Percentiles rank a stretch among this genome's conserved stretches.
Conservation (phyloP, 2,329 filamentous ascomycete genomes). For the Fusarium mangiferae region DNA sequence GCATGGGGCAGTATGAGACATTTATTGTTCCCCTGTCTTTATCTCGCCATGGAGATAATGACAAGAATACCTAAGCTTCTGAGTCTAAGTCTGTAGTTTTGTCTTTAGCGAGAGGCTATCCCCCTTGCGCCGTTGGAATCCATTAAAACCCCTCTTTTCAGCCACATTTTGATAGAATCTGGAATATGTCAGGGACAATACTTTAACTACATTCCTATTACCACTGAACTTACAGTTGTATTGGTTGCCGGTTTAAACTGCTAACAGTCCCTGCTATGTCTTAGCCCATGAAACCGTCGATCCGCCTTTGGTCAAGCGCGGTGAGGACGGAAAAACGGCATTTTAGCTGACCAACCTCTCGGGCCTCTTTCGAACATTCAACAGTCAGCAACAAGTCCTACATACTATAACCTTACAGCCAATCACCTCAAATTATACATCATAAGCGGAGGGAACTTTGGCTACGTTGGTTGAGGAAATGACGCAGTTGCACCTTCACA, state of each 20-base stretch:
- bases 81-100: not conserved
- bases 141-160: not conserved
- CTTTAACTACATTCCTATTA: not conserved
- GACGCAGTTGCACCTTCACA: too few relatives aligned
- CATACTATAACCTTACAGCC: too few relatives aligned
- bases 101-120: not conserved
- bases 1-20: not conserved
- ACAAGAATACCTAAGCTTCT: not conserved
- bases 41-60: not conserved
- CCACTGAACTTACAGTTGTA: not conserved
- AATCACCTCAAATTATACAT: too few relatives aligned
- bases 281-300: not conserved
- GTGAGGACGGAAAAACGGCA: not conserved
- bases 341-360: too few relatives aligned
- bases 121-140: not conserved
- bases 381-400: not conserved
- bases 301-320: not conserved
- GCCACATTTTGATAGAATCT: not conserved
- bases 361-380: not conserved
- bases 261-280: not conserved
- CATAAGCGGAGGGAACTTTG: too few relatives aligned
- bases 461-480: too few relatives aligned
- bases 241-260: not conserved
- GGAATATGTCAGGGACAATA: not conserved
- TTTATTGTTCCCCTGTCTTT: not conserved